phyloP scores from a whole-genome alignment of 495 filamentous ascomycete species.

The Apodospora peruviana region DNA sequence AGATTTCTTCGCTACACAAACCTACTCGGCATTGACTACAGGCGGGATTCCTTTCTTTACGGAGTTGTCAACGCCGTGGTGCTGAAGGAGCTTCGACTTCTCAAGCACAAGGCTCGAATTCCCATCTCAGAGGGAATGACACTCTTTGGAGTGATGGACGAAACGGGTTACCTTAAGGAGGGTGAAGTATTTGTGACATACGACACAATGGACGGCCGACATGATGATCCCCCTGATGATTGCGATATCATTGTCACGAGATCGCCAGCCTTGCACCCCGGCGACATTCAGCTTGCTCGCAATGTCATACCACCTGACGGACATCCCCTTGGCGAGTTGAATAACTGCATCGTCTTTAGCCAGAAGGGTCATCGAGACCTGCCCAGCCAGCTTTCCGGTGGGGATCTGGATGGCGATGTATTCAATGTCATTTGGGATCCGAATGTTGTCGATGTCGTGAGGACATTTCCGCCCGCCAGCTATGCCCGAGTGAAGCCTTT shows the following conservation, averaged over 20 bases:
- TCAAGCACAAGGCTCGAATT: slow-evolving; percentile 75
- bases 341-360: slow-evolving; percentile 76
- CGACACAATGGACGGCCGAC: slow-evolving; percentile 21
- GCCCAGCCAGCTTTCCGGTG: slow-evolving; percentile 70
- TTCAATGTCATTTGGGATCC: slow-evolving; percentile 71
- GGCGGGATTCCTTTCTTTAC: slow-evolving; percentile 58
- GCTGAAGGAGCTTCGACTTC: slow-evolving; percentile 56
- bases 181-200: slow-evolving; percentile 59
- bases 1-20: slow-evolving; percentile 52
- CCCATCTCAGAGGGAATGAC: slow-evolving; percentile 61
- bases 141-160: slow-evolving; percentile 78
- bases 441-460: slow-evolving; percentile 28
- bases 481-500: slow-evolving; percentile 54
- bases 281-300: slow-evolving; percentile 65
- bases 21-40: slow-evolving; percentile 53
- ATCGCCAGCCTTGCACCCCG: slow-evolving; percentile 71
- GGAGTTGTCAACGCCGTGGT: slow-evolving; percentile 59
- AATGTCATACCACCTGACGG: slow-evolving; percentile 44
- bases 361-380: slow-evolving; percentile 63
- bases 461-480: slow-evolving; percentile 52
- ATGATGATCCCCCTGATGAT: slow-evolving; percentile 14
- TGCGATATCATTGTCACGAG: slow-evolving; percentile 54
- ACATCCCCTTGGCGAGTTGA: slow-evolving; percentile 54
- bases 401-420: slow-evolving; percentile 77
- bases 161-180: slow-evolving; percentile 62